phyloP scores from a whole-genome alignment of 768 basidiomycete species.

The Omphalotus guepiniiformis region DNA sequence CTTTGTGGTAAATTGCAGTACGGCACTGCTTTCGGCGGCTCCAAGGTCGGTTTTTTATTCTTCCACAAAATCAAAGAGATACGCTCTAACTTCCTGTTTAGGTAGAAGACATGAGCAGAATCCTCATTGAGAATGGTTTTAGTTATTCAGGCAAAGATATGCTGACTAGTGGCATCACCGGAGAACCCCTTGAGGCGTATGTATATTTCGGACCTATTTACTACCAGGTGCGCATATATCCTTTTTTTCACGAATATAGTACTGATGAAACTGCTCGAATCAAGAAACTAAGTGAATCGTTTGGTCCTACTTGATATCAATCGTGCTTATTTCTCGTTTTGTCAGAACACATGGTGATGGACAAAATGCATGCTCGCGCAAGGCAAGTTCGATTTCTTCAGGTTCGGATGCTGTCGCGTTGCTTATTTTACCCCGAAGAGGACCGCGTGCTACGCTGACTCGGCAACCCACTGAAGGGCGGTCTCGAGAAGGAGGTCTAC shows the following conservation, averaged over 20 bases:
- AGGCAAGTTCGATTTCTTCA: slow-evolving; percentile 45
- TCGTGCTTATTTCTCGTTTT: too few relatives aligned
- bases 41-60: slow-evolving; percentile 57
- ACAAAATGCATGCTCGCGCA: slow-evolving; percentile 99
- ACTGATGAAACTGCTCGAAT: slow-evolving; percentile 10
- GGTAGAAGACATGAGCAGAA: slow-evolving; percentile 98
- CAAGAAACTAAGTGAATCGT: slow-evolving; percentile 86
- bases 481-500: slow-evolving; percentile 94
- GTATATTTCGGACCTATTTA: slow-evolving; percentile 99
- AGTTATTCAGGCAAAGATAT: slow-evolving; percentile 99
- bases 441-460: slow-evolving; percentile 93
- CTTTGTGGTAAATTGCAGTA: slow-evolving; percentile 86
- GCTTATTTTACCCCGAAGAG: slow-evolving; percentile 48
- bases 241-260: slow-evolving; percentile 10
- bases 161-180: slow-evolving; percentile 97
- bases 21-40: slow-evolving; percentile 96
- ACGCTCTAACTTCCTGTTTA: slow-evolving; percentile 23
- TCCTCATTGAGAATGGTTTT: slow-evolving; percentile 92
- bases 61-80: too few relatives aligned
- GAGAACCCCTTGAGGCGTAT: slow-evolving; percentile 93
- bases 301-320: too few relatives aligned
- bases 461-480: slow-evolving; percentile 98
- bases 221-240: slow-evolving; percentile 65
- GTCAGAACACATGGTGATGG: slow-evolving; percentile 97
- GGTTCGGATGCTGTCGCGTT: slow-evolving; percentile 9